Percentiles rank a stretch among this genome's conserved stretches.
phyloP scores from a whole-genome alignment of 148 eudicot genomes.

The Chenopodium album region DNA sequence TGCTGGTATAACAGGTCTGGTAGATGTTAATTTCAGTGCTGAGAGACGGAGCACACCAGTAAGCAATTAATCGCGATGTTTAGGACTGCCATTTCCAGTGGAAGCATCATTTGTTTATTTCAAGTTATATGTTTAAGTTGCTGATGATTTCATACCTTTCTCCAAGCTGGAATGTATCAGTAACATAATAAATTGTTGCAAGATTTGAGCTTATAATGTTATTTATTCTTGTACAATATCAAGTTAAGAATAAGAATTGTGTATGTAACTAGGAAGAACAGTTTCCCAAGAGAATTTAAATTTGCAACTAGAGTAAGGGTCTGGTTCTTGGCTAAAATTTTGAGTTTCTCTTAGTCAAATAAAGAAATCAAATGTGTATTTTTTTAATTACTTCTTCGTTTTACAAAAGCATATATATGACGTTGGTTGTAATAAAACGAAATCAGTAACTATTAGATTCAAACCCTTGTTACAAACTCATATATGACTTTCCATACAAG shows the following conservation, averaged over 20 bases:
- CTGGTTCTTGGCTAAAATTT: neutral
- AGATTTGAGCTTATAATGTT: neutral
- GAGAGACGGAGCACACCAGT: constrained; percentile 41
- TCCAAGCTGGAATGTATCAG: neutral
- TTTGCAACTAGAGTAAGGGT: neutral
- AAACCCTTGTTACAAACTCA: no score
- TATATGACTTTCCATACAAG: no score
- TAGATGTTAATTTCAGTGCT: constrained; percentile 69
- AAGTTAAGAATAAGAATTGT: neutral
- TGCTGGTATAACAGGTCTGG: constrained; percentile 84
- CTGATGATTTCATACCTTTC: neutral
- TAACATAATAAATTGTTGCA: neutral
- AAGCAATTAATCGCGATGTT: constrained; percentile 24
- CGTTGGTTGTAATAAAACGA: no score
- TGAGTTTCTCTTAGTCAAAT: neutral
- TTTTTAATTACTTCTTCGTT: neutral
- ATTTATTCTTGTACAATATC: neutral
- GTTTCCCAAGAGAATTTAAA: neutral
- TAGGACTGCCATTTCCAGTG: neutral
- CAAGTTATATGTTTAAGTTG: neutral
- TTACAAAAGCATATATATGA: neutral
- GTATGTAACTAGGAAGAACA: neutral
- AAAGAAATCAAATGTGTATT: no score
- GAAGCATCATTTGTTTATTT: neutral
- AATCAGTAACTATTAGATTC: no score